These are phyloP conservation scores for Fusarium temperatum DNA, from an alignment of 2,329 filamentous ascomycete genomes.

Conservation along the genomic window DNA sequence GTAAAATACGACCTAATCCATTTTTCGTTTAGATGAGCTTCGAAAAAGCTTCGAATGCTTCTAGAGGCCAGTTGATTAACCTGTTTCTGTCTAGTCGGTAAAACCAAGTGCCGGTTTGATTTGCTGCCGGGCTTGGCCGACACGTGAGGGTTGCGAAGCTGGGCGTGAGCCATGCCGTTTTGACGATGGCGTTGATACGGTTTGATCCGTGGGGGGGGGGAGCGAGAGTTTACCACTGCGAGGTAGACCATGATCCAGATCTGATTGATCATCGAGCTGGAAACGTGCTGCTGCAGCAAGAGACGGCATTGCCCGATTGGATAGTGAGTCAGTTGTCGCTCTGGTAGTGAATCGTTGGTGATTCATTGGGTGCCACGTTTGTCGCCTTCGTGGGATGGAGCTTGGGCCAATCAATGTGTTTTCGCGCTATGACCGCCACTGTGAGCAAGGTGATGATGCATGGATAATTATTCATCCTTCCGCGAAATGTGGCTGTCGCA, in stretches of 20 bases:
- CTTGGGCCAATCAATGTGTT: not conserved
- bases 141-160: constrained; percentile 14
- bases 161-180: not conserved
- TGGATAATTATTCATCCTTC: not conserved
- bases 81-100: not conserved
- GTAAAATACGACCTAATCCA: not conserved
- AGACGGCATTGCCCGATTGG: not conserved
- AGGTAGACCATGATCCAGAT: not conserved
- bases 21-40: not conserved
- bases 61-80: not conserved
- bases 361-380: not conserved
- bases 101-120: not conserved
- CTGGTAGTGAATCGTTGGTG: too few species aligned
- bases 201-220: not conserved
- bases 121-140: constrained; percentile 13
- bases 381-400: not conserved
- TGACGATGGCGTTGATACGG: not conserved
- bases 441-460: too few species aligned
- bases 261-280: not conserved
- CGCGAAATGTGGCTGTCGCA: not conserved
- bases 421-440: not conserved
- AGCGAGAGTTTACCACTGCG: not conserved
- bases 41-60: constrained; percentile 6
- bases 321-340: not conserved
- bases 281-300: not conserved